Percentiles rank a stretch among this genome's conserved stretches.
Conservation (phyloP, 2,329 filamentous ascomycete species). For the Stemphylium vesicarium region DNA sequence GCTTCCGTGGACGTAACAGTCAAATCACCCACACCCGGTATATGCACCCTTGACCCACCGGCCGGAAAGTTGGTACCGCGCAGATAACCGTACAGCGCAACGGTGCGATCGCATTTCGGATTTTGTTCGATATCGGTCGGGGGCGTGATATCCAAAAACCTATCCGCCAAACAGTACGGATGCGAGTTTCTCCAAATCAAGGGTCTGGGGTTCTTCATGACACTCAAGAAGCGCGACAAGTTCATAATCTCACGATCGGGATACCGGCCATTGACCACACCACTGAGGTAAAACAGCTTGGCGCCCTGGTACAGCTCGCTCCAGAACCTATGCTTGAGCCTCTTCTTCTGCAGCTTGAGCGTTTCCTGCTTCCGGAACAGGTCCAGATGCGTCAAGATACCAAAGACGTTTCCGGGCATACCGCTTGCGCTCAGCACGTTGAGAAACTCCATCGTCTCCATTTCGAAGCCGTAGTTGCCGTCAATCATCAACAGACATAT, state of each 20-base stretch:
- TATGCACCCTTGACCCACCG: slow-evolving; percentile 83
- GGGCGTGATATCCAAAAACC: slow-evolving; percentile 93
- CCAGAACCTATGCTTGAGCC: slow-evolving; percentile 95
- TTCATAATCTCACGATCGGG: slow-evolving; percentile 97
- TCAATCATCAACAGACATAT: slow-evolving; percentile 98
- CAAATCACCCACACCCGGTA: slow-evolving; percentile 90
- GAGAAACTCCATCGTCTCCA: slow-evolving; percentile 99
- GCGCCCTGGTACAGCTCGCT: slow-evolving; percentile 96
- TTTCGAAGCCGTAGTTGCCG: slow-evolving; percentile 98
- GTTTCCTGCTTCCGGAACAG: slow-evolving; percentile 93
- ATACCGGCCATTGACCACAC: slow-evolving; percentile 95
- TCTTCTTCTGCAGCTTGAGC: slow-evolving; percentile 92
- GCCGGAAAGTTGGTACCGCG: slow-evolving; percentile 93
- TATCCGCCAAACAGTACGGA: slow-evolving; percentile 91
- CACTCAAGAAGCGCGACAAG: slow-evolving; percentile 88
- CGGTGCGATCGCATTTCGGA: slow-evolving; percentile 84
- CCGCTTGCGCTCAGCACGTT: slow-evolving; percentile 92
- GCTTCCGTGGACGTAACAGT: slow-evolving; percentile 83
- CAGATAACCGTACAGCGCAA: slow-evolving; percentile 92
- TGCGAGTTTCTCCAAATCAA: slow-evolving; percentile 96
- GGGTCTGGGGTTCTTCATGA: slow-evolving; percentile 99
- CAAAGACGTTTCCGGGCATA: slow-evolving; percentile 99
- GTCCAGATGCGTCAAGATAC: slow-evolving; percentile 94
- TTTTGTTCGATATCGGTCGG: slow-evolving; percentile 90
- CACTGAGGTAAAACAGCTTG: slow-evolving; percentile 95